Conservation (phyloP, 495 filamentous ascomycete genomes). For the Aspergillus coremiiformis region DNA sequence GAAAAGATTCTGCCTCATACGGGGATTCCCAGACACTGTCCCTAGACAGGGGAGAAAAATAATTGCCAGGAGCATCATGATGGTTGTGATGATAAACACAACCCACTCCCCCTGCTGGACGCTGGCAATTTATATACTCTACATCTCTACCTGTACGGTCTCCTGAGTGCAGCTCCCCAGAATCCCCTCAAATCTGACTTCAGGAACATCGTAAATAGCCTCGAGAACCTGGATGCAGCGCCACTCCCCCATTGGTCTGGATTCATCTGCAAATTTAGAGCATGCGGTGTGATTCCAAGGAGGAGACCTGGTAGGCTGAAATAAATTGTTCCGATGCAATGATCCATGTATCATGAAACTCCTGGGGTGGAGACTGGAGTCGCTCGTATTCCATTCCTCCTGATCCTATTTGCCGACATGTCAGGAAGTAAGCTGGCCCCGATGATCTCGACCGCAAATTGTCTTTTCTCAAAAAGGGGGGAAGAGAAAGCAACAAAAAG, state of each 20-base stretch:
- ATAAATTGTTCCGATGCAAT: neutral
- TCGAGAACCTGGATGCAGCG: neutral
- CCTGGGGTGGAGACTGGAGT: neutral
- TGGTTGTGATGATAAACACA: neutral
- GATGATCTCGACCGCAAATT: too few relatives aligned
- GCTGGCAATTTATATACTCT: neutral
- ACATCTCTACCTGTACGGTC: too few relatives aligned
- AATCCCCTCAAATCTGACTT: neutral
- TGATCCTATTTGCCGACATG: neutral
- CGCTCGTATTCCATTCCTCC: neutral
- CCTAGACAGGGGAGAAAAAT: neutral
- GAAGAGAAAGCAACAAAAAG: too few relatives aligned
- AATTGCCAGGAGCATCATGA: neutral
- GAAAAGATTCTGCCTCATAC: neutral
- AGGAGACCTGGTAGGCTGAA: neutral
- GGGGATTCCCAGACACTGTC: neutral
- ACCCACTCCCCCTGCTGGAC: neutral
- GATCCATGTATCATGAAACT: too few relatives aligned
- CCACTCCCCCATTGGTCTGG: neutral
- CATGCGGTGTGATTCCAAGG: neutral
- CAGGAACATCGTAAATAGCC: neutral
- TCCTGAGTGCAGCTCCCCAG: neutral
- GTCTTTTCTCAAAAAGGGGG: too few relatives aligned
- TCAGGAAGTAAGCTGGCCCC: too few relatives aligned
- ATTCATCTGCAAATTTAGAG: neutral